Conservation (phyloP, 176 grass and related monocot genomes). For the Elymus sibiricus region DNA sequence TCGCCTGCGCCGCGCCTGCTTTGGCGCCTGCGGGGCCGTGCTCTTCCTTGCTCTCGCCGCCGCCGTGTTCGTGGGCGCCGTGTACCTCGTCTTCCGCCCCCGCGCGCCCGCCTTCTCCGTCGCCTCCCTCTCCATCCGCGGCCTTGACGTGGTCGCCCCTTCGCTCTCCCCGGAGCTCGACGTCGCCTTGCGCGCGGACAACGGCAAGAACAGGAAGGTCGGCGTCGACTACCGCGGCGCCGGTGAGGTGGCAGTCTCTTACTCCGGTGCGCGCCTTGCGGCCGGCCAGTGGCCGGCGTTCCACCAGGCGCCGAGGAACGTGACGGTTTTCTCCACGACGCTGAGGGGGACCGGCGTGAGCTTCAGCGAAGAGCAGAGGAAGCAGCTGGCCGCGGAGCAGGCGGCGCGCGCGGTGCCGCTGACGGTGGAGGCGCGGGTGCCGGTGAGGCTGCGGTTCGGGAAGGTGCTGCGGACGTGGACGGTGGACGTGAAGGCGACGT, state of each 20-base stretch:
- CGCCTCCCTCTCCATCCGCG: slow-evolving; percentile 42
- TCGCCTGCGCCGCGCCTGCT: slow-evolving; percentile 26
- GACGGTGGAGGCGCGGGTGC: slow-evolving; percentile 33
- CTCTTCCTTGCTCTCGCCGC: slow-evolving; percentile 25
- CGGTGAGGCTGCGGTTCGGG: slow-evolving; percentile 52
- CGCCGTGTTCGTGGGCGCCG: slow-evolving; percentile 5
- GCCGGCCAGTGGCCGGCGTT: slow-evolving; percentile 74
- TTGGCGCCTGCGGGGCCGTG: background rate
- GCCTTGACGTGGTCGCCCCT: slow-evolving; percentile 19
- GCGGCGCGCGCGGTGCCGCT: slow-evolving; percentile 43
- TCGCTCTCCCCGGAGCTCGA: slow-evolving; percentile 18
- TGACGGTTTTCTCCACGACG: slow-evolving; percentile 35
- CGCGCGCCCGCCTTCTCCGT: slow-evolving; percentile 64
- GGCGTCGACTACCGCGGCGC: slow-evolving; percentile 60
- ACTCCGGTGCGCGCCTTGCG: slow-evolving; percentile 43
- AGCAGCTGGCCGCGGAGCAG: slow-evolving; percentile 25
- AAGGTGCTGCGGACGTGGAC: slow-evolving; percentile 61
- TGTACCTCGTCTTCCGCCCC: slow-evolving; percentile 69
- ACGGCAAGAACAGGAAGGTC: slow-evolving; percentile 53
- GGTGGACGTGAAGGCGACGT: slow-evolving; percentile 56
- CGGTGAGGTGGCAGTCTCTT: slow-evolving; percentile 37
- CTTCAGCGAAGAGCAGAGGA: slow-evolving; percentile 20
- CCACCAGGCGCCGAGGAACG: slow-evolving; percentile 55
- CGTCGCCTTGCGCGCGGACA: slow-evolving; percentile 53
- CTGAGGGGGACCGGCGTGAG: slow-evolving; percentile 30